These are phyloP conservation scores for Inonotus hispidus DNA, from an alignment of 1,284 basidiomycete species.

Conservation along the genomic window DNA sequence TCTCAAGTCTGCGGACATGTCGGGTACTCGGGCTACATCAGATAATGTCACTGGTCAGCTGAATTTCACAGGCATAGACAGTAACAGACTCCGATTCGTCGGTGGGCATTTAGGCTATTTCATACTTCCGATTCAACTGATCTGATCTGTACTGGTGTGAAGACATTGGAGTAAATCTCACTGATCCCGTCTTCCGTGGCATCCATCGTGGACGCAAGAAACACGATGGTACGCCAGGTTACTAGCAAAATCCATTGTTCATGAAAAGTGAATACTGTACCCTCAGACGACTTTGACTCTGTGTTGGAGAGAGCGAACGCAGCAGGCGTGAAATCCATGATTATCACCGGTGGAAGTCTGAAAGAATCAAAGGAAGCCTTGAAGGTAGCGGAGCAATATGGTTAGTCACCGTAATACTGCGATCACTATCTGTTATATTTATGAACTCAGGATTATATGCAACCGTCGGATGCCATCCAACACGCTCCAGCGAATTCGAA, in stretches of 20 bases:
- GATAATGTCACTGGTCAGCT: neutral
- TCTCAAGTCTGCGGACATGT: neutral
- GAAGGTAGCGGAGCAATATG: slow-evolving; percentile 52
- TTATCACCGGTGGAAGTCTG: slow-evolving; percentile 79
- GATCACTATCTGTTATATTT: neutral
- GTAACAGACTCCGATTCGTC: slow-evolving; percentile 2
- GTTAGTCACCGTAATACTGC: slow-evolving; percentile 29
- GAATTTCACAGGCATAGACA: neutral
- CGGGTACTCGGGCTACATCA: neutral
- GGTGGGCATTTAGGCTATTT: neutral
- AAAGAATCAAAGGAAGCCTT: slow-evolving; percentile 62
- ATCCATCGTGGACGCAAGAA: slow-evolving; percentile 45
- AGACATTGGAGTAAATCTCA: slow-evolving; percentile 56
- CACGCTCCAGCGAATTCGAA: slow-evolving; percentile 75
- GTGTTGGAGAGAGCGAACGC: slow-evolving; percentile 56
- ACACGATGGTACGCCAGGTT: slow-evolving; percentile 40
- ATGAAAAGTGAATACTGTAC: neutral
- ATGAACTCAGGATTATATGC: slow-evolving; percentile 53
- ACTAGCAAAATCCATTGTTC: neutral
- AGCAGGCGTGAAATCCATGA: slow-evolving; percentile 72
- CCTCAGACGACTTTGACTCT: slow-evolving; percentile 60
- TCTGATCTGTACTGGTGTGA: neutral
- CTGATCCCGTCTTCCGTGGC: slow-evolving; percentile 59
- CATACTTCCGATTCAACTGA: neutral
- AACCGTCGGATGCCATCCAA: slow-evolving; percentile 86